phyloP scores from a whole-genome alignment of 2,329 filamentous ascomycete genomes.

The Monilinia laxa region DNA sequence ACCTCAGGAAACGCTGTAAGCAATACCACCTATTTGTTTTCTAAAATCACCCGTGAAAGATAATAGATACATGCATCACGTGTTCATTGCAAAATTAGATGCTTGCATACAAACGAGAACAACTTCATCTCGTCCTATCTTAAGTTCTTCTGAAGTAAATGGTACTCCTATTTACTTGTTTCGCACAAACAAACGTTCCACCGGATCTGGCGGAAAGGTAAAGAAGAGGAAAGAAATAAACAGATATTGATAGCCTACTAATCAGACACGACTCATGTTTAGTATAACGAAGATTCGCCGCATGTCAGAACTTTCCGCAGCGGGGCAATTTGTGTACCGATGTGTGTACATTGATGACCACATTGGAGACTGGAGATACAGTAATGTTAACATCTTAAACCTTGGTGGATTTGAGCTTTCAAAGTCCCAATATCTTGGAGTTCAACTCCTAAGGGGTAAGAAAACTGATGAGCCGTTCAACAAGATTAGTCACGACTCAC shows the following conservation, averaged over 20 bases:
- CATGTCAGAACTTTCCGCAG: slow-evolving; percentile 1
- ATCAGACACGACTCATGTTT: neutral
- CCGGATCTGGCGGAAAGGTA: neutral
- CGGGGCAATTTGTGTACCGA: neutral
- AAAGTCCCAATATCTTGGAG: neutral
- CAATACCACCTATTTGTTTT: neutral
- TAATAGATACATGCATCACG: neutral
- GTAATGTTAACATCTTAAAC: neutral
- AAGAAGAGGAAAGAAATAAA: neutral
- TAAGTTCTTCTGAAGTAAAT: neutral
- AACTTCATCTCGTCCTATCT: neutral
- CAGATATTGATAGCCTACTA: neutral
- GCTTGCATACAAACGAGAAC: neutral
- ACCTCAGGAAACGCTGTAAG: neutral
- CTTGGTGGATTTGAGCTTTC: neutral
- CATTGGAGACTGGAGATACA: neutral
- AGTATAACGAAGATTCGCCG: neutral
- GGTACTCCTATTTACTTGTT: neutral
- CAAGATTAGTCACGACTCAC: no score
- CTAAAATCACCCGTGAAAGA: neutral
- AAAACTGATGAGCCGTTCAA: neutral
- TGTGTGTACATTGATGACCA: neutral
- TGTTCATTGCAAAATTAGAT: neutral
- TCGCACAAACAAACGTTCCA: neutral
- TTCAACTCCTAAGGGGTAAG: neutral